Base-by-base conservation (phyloP, 78 protist species). In the Pirum gemmata region DNA sequence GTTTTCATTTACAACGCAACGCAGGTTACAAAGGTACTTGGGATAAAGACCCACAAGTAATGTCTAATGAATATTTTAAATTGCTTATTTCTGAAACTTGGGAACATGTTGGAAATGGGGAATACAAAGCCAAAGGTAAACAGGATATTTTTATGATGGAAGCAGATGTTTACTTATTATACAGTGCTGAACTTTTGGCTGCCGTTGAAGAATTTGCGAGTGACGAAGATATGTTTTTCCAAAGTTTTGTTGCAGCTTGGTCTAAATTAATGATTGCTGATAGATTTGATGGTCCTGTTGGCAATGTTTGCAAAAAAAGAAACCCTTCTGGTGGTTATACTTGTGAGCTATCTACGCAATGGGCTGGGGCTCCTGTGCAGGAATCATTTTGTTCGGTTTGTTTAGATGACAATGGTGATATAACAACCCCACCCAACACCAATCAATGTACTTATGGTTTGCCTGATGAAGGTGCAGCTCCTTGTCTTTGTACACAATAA, bases 11-110 rank as follows among this genome's bases (percentile, higher is more conserved):
- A 29, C 36, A 78, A 27, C 61, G 38, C 25, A 25, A 31, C 27
- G 78, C 38, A 31, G 82, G 82, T 27, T 78, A n/a, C 26, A 27
- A 39, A 27, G 82, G 82, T n/a, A 39, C 82, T 39, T 78, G 38
- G 27, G 38, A 37, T 29, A 27, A 27, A 31, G 26, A 78, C 27
- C 82, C 82, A 25, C 38, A 37, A 27, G 29, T 78, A 78, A 37
- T 78, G 35, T n/a, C 82, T 27, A 78, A 78, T 51, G 29, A 25
- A n/a, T 78, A 78, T 51, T 78, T n/a, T 27, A 25, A n/a, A n/a
- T 31, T 27, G 27, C 82, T 78, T 25, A 27, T 78, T 31, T 39
- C 35, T 78, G 29, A 78, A n/a, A 51, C 35, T n/a, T 78, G 82
- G 82, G 82, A 39, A 39, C 26, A 27, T 25, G 26, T 27, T 51